Conservation (phyloP, 345 rosid genomes). For the Moricandia moricandioides region DNA sequence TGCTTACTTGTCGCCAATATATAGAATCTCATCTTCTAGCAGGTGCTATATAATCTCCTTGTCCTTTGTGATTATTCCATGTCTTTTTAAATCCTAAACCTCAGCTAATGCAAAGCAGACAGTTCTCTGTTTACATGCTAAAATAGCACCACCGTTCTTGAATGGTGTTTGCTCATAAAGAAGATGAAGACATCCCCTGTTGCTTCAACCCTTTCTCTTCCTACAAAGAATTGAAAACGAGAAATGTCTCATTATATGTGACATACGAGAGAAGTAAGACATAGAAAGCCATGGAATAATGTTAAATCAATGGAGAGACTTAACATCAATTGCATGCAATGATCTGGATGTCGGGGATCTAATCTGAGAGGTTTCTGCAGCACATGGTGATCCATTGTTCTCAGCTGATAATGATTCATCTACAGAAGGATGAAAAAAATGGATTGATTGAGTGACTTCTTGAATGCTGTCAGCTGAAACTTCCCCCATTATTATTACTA, state of each 20-base stretch:
- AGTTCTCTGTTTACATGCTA: background rate
- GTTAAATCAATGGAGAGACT: slow-evolving; percentile 28
- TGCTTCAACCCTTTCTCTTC: slow-evolving; percentile 34
- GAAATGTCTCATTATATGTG: background rate
- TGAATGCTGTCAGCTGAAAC: background rate
- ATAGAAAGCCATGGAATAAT: background rate
- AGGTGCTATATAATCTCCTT: background rate
- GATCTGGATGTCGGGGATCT: slow-evolving; percentile 51
- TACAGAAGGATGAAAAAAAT: background rate
- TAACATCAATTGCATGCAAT: slow-evolving; percentile 55
- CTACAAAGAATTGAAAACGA: background rate
- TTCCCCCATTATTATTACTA: background rate
- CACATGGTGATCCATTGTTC: slow-evolving; percentile 53
- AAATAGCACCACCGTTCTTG: background rate
- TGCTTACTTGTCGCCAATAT: slow-evolving; percentile 24
- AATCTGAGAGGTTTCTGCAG: slow-evolving; percentile 47
- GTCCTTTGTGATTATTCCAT: background rate
- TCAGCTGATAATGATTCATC: slow-evolving; percentile 35
- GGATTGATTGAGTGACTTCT: background rate
- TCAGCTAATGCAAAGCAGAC: slow-evolving; percentile 12
- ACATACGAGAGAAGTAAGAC: background rate
- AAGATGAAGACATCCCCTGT: slow-evolving; percentile 19
- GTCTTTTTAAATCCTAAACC: slow-evolving; percentile 7
- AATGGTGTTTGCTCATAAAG: slow-evolving; percentile 17
- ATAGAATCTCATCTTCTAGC: slow-evolving; percentile 16